Evolutionary conservation across 768 basidiomycete genomes (phyloP).

Genomic region (Tylopilus cervinicoccineus): DNA sequence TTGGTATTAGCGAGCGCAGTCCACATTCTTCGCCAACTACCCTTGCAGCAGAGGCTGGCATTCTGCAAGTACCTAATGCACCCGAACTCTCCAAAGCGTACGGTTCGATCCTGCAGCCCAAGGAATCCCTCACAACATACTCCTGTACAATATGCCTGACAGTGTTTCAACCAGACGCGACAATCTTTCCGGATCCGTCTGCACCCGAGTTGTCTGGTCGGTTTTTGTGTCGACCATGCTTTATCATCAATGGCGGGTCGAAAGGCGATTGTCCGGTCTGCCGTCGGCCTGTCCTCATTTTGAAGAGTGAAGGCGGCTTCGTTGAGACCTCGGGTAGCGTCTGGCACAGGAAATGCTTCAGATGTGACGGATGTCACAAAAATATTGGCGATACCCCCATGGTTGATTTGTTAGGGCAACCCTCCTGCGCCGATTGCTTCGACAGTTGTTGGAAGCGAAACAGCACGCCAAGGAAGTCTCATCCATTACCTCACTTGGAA

Average conservation of each 20-base stretch:
- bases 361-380: conserved; percentile 67
- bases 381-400: conserved; percentile 71
- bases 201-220: conserved; percentile 30
- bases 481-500: conserved; percentile 32
- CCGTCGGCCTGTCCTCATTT: conserved; percentile 62
- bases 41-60: conserved; percentile 52
- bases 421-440: conserved; percentile 78
- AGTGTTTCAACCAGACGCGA: conserved; percentile 75
- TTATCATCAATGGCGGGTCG: conserved; percentile 66
- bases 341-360: conserved; percentile 84
- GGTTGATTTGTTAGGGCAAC: conserved; percentile 79
- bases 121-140: conserved; percentile 65
- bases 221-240: conserved; percentile 76
- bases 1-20: conserved; percentile 18
- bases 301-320: conserved; percentile 76
- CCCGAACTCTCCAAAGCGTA: conserved; percentile 77
- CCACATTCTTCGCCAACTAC: conserved; percentile 34
- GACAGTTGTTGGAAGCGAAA: conserved; percentile 66
- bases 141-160: conserved; percentile 63
- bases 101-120: conserved; percentile 78
- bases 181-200: conserved; percentile 76
- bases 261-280: conserved; percentile 71
- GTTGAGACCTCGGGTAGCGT: conserved; percentile 64
- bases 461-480: conserved; percentile 35
- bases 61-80: conserved; percentile 56